Conservation (phyloP, 169 alveolate genomes). For the Eimeria praecox region DNA sequence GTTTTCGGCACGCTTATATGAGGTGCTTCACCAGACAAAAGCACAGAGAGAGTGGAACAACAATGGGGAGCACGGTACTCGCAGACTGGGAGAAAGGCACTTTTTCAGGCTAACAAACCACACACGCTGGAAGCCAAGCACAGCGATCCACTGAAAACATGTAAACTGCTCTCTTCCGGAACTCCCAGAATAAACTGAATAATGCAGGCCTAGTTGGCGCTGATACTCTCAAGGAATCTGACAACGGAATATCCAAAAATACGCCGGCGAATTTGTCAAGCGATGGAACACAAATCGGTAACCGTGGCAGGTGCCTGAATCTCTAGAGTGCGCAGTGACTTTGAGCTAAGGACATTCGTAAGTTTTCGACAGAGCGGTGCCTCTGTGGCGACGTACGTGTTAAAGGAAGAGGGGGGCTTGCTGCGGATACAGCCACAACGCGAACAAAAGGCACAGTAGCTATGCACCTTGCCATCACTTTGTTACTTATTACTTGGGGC, state of each 20-base stretch:
- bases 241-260: background rate
- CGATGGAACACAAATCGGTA: background rate
- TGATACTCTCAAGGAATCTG: background rate
- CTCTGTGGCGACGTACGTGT: background rate
- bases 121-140: background rate
- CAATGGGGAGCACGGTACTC: background rate
- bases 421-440: constrained; percentile 4
- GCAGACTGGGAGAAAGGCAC: background rate
- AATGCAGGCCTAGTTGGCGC: background rate
- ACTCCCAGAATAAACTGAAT: background rate
- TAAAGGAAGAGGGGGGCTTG: background rate
- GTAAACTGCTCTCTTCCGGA: background rate
- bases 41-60: background rate
- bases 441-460: background rate
- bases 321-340: background rate
- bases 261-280: background rate
- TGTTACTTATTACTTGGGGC: background rate
- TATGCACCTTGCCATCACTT: background rate
- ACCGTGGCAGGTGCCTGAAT: background rate
- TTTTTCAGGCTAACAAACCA: background rate
- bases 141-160: background rate
- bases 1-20: background rate
- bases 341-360: background rate
- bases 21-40: background rate
- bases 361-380: background rate